Conservation (phyloP, 2,329 filamentous ascomycete species). For the Sphaerulina vaccinii region DNA sequence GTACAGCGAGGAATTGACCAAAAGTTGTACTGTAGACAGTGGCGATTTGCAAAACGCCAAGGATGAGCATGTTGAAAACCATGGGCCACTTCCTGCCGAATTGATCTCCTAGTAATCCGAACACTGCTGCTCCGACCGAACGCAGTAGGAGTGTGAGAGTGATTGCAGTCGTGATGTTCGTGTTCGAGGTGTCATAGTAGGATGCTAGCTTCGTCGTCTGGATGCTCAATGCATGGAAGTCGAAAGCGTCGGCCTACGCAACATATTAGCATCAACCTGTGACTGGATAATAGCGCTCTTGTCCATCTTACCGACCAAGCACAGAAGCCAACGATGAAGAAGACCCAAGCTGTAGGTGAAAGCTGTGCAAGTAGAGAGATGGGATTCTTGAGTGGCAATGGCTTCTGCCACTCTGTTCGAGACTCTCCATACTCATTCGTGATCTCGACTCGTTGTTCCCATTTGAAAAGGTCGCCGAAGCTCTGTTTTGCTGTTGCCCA, state of each 20-base stretch:
- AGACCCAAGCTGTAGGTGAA: conserved; percentile 66
- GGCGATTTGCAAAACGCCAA: conserved; percentile 69
- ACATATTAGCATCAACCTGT: too few relatives aligned
- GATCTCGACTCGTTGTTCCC: conserved; percentile 70
- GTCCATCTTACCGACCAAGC: conserved; percentile 56
- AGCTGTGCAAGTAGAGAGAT: conserved; percentile 66
- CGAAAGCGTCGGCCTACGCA: conserved; percentile 74
- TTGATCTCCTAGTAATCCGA: conserved; percentile 74
- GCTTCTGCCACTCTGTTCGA: conserved; percentile 65
- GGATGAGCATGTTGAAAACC: conserved; percentile 74
- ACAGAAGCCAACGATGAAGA: conserved; percentile 69
- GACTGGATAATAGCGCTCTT: too few relatives aligned
- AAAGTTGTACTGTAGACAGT: conserved; percentile 76
- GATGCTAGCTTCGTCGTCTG: conserved; percentile 69
- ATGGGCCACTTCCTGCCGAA: conserved; percentile 61
- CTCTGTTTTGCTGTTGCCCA: conserved; percentile 64
- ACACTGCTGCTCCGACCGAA: conserved; percentile 71
- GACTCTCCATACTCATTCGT: conserved; percentile 65
- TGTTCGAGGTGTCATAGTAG: conserved; percentile 60
- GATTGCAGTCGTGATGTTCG: conserved; percentile 71
- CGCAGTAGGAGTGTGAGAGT: conserved; percentile 72
- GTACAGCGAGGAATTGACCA: conserved; percentile 62
- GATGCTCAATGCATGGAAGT: conserved; percentile 78
- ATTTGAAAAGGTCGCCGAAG: conserved; percentile 65
- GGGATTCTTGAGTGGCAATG: conserved; percentile 67